Evolutionary conservation across 805 yeast genomes (phyloP).

Genomic region (Candida maesae): DNA sequence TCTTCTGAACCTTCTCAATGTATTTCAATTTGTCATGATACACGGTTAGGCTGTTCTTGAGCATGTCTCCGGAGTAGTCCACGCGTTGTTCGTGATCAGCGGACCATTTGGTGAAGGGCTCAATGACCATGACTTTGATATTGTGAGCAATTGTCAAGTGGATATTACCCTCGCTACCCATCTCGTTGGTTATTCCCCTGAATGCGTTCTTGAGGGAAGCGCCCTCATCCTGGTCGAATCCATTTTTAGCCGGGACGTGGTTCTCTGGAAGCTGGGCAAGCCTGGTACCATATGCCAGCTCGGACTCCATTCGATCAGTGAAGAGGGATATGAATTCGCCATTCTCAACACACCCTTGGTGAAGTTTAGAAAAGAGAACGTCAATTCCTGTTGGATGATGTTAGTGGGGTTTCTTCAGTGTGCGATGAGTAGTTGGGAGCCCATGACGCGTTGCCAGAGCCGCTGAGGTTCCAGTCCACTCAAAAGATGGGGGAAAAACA

Average conservation of each 20-base stretch:
- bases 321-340: constrained; percentile 64
- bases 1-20: constrained; percentile 56
- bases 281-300: constrained; percentile 57
- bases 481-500: neutral
- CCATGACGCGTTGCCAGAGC: too few species aligned
- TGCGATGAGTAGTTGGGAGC: too few species aligned
- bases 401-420: too few species aligned
- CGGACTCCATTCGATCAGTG: constrained; percentile 68
- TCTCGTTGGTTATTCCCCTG: constrained; percentile 51
- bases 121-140: constrained; percentile 55
- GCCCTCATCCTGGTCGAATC: constrained; percentile 56
- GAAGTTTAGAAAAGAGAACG: constrained; percentile 47
- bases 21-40: constrained; percentile 44
- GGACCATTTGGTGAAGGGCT: constrained; percentile 75
- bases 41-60: constrained; percentile 46
- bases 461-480: too few species aligned
- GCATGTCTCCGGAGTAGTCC: constrained; percentile 51
- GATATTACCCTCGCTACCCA: constrained; percentile 52
- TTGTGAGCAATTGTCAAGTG: constrained; percentile 61
- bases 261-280: constrained; percentile 38
- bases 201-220: constrained; percentile 61
- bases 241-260: constrained; percentile 35
- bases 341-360: constrained; percentile 66
- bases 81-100: constrained; percentile 66
- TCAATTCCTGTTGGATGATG: constrained; percentile 36